phyloP scores from a whole-genome alignment of 2,329 filamentous ascomycete species.

The Curvularia sp. region DNA sequence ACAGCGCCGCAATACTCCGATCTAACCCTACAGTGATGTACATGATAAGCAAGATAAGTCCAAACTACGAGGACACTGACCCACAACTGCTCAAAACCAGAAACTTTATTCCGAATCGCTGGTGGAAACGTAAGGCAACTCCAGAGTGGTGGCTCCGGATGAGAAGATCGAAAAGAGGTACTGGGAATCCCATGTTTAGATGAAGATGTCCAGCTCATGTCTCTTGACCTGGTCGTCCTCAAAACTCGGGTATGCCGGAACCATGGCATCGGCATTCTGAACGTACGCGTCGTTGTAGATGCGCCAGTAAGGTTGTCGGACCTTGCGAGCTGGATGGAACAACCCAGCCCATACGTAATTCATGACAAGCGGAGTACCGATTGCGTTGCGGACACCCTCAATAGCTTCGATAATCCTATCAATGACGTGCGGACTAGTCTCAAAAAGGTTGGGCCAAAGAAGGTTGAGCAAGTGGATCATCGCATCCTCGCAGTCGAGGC shows the following conservation, averaged over 20 bases:
- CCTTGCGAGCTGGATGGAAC: conserved; percentile 96
- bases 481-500: conserved; percentile 94
- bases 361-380: conserved; percentile 90
- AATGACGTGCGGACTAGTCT: conserved; percentile 97
- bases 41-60: conserved; percentile 19
- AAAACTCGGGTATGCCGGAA: conserved; percentile 91
- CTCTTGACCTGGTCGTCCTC: conserved; percentile 81
- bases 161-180: conserved; percentile 7
- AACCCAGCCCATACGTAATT: conserved; percentile 98
- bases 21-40: conserved; percentile 21
- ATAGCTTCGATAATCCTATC: conserved; percentile 98
- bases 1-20: conserved; percentile 19
- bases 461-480: conserved; percentile 98
- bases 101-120: conserved; percentile 7
- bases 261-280: conserved; percentile 89
- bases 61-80: conserved; percentile 4
- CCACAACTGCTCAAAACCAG: conserved; percentile 11
- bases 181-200: conserved; percentile 59
- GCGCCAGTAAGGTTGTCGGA: conserved; percentile 93
- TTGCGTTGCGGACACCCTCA: conserved; percentile 91
- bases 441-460: conserved; percentile 95
- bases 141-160: conserved; percentile 4
- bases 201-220: conserved; percentile 81
- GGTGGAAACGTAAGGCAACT: conserved; percentile 8
- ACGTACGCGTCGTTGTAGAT: conserved; percentile 98